These are phyloP conservation scores for Creolimax fragrantissima DNA, from an alignment of 78 protist genomes.

Conservation along the genomic window DNA sequence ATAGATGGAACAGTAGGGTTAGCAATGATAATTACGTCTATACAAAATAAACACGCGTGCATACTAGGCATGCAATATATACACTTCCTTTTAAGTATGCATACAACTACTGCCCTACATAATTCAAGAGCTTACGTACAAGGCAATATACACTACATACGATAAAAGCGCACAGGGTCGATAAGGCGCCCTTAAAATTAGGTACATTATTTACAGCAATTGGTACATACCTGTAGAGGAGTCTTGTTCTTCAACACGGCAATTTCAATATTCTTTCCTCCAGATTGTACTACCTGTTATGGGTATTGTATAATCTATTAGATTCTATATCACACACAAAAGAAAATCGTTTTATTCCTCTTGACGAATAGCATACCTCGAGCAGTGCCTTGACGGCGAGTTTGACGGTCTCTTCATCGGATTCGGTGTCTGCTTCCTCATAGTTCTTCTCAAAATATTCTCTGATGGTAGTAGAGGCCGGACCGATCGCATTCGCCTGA, in stretches of 20 bases:
- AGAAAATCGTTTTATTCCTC: too few species aligned
- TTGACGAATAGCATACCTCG: too few species aligned
- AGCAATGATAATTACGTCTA: neutral
- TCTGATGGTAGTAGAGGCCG: slow-evolving; percentile 71
- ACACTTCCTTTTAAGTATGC: neutral
- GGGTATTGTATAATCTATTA: neutral
- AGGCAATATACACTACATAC: too few species aligned
- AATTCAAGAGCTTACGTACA: neutral
- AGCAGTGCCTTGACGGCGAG: slow-evolving; percentile 89
- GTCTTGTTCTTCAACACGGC: slow-evolving; percentile 55
- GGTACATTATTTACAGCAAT: too few species aligned
- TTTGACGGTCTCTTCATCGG: slow-evolving; percentile 62
- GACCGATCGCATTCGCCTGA: slow-evolving; percentile 74
- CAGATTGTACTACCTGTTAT: slow-evolving; percentile 87
- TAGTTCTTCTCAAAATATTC: slow-evolving; percentile 93
- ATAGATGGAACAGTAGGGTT: too few species aligned
- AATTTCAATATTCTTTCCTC: slow-evolving; percentile 87
- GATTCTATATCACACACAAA: too few species aligned
- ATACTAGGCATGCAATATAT: neutral
- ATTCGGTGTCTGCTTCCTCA: slow-evolving; percentile 37
- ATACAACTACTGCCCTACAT: neutral
- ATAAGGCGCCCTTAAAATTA: too few species aligned
- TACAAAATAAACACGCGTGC: neutral
- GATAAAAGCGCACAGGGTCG: too few species aligned
- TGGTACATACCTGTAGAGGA: slow-evolving; percentile 33